Evolutionary conservation across 306 rosid genomes (phyloP).

Genomic region (Amphicarpaea edgeworthii): DNA sequence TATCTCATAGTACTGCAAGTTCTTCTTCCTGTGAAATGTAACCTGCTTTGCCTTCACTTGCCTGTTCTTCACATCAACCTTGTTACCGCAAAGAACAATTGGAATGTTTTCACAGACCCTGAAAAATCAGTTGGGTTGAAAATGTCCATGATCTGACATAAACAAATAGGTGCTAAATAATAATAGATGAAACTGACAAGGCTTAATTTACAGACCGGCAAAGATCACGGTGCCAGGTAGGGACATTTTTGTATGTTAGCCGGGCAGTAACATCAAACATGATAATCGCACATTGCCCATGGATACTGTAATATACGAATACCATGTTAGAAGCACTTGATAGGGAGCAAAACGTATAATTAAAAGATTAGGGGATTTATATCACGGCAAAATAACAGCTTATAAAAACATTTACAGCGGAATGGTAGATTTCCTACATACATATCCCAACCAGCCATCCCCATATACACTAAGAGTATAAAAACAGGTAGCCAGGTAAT

Average conservation of each 20-base stretch:
- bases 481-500: not conserved
- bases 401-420: not conserved
- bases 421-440: no score
- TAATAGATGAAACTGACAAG: not conserved
- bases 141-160: not conserved
- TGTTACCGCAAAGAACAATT: conserved; percentile 76
- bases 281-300: conserved; percentile 70
- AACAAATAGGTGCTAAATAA: not conserved
- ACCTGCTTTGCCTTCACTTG: conserved; percentile 83
- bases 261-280: conserved; percentile 74
- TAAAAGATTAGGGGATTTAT: no score
- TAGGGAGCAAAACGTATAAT: not conserved
- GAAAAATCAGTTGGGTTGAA: conserved; percentile 8
- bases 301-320: conserved; percentile 53
- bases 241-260: conserved; percentile 65
- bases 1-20: conserved; percentile 74
- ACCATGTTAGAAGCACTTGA: not conserved
- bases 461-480: not conserved
- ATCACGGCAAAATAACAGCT: not conserved
- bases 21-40: conserved; percentile 77
- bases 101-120: conserved; percentile 78
- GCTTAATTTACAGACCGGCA: conserved; percentile 52
- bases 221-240: conserved; percentile 78
- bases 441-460: not conserved
- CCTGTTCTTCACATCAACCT: conserved; percentile 82